Evolutionary conservation across 2,329 filamentous ascomycete genomes (phyloP).

Genomic region (Clonostachys rosea): DNA sequence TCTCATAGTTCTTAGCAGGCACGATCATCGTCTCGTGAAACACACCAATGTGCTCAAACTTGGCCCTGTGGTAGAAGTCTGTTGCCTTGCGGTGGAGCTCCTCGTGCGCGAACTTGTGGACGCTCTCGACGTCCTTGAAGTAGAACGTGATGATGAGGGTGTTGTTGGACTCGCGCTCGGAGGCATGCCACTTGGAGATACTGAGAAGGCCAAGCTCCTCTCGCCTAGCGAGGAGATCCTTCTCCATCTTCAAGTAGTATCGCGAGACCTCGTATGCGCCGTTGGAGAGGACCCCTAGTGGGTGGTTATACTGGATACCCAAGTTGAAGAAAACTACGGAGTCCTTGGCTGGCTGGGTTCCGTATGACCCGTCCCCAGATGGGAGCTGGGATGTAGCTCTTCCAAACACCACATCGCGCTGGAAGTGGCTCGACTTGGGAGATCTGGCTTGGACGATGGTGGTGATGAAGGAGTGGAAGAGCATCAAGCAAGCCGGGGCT

Average conservation of each 20-base stretch:
- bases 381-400: slow-evolving; percentile 26
- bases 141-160: slow-evolving; percentile 41
- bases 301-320: slow-evolving; percentile 39
- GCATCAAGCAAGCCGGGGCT: slow-evolving; percentile 20
- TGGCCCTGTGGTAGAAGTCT: slow-evolving; percentile 45
- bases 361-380: slow-evolving; percentile 13
- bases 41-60: slow-evolving; percentile 36
- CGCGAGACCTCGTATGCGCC: slow-evolving; percentile 29
- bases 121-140: slow-evolving; percentile 40
- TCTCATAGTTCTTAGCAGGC: slow-evolving; percentile 40
- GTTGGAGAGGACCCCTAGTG: slow-evolving; percentile 41
- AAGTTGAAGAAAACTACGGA: slow-evolving; percentile 37
- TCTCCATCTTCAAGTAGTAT: slow-evolving; percentile 31
- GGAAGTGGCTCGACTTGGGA: slow-evolving; percentile 11
- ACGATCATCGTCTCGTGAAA: slow-evolving; percentile 50
- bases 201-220: slow-evolving; percentile 42
- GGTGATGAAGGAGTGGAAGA: slow-evolving; percentile 20
- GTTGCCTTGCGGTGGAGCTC: slow-evolving; percentile 39
- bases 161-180: slow-evolving; percentile 23
- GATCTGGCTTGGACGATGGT: slow-evolving; percentile 16
- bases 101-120: slow-evolving; percentile 48
- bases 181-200: slow-evolving; percentile 27
- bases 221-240: slow-evolving; percentile 23
- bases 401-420: slow-evolving; percentile 19
- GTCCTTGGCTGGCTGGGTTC: slow-evolving; percentile 15